A percentile compares a stretch with the other conserved stretches of the same genome.
Conservation (phyloP, 148 eudicot species). For the Limonium bicolor region DNA sequence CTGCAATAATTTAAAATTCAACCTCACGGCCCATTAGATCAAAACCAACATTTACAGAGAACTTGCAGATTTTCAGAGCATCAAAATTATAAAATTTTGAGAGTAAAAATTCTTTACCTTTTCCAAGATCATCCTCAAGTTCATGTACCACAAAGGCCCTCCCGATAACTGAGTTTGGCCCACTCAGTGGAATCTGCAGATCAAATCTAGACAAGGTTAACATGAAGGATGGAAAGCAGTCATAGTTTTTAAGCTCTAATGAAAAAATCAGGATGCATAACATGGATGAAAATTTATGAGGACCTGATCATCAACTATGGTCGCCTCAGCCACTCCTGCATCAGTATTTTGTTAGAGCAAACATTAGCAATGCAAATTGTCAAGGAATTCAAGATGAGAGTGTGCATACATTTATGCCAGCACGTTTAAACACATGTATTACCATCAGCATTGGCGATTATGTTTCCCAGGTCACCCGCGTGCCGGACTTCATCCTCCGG, state of each 20-base stretch:
- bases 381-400: slow-evolving; percentile 4
- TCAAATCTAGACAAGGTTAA: not conserved
- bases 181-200: slow-evolving; percentile 72
- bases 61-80: too few relatives aligned
- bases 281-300: not conserved
- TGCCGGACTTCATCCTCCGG: slow-evolving; percentile 91
- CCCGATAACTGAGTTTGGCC: slow-evolving; percentile 81
- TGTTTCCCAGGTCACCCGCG: slow-evolving; percentile 99
- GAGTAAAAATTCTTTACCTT: slow-evolving; percentile 32
- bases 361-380: not conserved
- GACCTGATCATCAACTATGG: slow-evolving; percentile 77
- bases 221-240: not conserved
- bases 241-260: not conserved
- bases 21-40: not conserved
- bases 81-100: not conserved
- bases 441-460: slow-evolving; percentile 90
- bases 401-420: not conserved
- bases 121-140: slow-evolving; percentile 93
- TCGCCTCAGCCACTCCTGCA: slow-evolving; percentile 88
- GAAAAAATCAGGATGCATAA: not conserved
- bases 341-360: slow-evolving; percentile 1
- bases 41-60: not conserved
- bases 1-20: slow-evolving; percentile 29
- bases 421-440: not conserved
- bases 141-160: slow-evolving; percentile 93